Evolutionary conservation across 371 early-diverging fungal genomes (phyloP).

Genomic region (Syncephalastrum contaminatum): DNA sequence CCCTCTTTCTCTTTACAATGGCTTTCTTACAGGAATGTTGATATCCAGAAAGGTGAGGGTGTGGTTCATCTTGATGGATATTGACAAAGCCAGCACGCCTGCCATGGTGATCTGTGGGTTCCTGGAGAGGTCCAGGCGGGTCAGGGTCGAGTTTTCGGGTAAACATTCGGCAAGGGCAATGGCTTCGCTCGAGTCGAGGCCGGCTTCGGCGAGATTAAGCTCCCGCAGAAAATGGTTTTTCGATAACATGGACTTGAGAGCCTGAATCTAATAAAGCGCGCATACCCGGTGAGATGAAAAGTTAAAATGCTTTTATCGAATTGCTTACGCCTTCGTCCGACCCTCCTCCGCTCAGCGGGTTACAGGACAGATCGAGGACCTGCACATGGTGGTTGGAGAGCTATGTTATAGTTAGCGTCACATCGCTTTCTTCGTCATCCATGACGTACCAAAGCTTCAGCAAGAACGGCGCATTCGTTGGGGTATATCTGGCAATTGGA

Average conservation of each 20-base stretch:
- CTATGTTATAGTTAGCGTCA: slow-evolving; percentile 14
- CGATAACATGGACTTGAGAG: slow-evolving; percentile 20
- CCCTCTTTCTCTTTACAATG: not conserved
- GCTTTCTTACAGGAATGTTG: slow-evolving; percentile 56
- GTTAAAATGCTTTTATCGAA: not conserved
- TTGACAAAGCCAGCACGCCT: slow-evolving; percentile 77
- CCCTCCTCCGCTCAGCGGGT: slow-evolving; percentile 22
- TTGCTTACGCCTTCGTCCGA: slow-evolving; percentile 44
- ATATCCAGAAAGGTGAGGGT: slow-evolving; percentile 76
- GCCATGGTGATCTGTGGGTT: slow-evolving; percentile 78
- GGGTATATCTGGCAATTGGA: slow-evolving; percentile 55
- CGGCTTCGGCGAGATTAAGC: slow-evolving; percentile 60
- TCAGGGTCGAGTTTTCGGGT: slow-evolving; percentile 65
- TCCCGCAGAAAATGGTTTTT: slow-evolving; percentile 43
- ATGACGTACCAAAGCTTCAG: slow-evolving; percentile 56
- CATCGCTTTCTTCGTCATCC: not conserved
- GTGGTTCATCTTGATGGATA: slow-evolving; percentile 75
- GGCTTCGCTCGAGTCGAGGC: slow-evolving; percentile 51
- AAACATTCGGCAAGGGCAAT: slow-evolving; percentile 79
- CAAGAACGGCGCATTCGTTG: slow-evolving; percentile 46
- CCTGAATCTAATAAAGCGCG: slow-evolving; percentile 11
- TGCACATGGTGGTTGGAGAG: slow-evolving; percentile 35
- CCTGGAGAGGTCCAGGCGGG: slow-evolving; percentile 70
- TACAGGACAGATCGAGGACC: slow-evolving; percentile 45
- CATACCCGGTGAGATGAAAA: not conserved